A percentile compares a stretch with the other conserved stretches of the same genome.
Evolutionary conservation across 345 rosid genomes (phyloP).

Genomic region (Eucalyptus tenuipes): DNA sequence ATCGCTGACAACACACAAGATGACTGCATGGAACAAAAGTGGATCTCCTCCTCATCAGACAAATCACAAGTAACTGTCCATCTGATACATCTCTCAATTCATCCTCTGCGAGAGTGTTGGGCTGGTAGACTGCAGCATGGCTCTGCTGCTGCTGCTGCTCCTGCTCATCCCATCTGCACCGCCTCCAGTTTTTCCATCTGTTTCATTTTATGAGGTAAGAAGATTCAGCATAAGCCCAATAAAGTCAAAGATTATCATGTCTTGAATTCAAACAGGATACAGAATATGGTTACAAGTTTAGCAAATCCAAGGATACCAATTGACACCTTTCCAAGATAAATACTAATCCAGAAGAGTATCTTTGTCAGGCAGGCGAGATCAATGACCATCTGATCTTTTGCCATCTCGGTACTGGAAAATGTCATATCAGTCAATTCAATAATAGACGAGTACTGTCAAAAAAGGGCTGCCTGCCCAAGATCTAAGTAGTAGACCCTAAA

Average conservation of each 20-base stretch:
- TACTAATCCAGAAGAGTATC: slow-evolving; percentile 37
- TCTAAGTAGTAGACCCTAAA: neutral
- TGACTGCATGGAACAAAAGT: slow-evolving; percentile 91
- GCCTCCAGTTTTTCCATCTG: slow-evolving; percentile 56
- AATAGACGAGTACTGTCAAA: neutral
- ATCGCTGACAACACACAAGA: slow-evolving; percentile 65
- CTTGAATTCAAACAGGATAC: neutral
- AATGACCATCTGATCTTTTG: slow-evolving; percentile 64
- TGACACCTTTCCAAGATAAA: slow-evolving; percentile 52
- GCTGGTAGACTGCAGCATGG: slow-evolving; percentile 4
- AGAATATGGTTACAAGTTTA: neutral
- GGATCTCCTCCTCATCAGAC: slow-evolving; percentile 50
- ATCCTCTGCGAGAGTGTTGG: slow-evolving; percentile 15
- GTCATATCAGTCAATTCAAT: neutral
- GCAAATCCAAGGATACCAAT: slow-evolving; percentile 64
- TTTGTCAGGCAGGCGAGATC: slow-evolving; percentile 22
- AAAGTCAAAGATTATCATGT: neutral
- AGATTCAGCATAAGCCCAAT: neutral
- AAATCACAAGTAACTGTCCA: slow-evolving; percentile 70
- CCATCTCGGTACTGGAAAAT: slow-evolving; percentile 25
- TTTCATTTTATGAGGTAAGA: slow-evolving; percentile 56
- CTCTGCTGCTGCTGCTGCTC: slow-evolving; percentile 14
- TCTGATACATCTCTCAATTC: slow-evolving; percentile 55
- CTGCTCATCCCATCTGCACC: slow-evolving; percentile 13
- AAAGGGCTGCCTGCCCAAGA: neutral